Percentiles rank a stretch among this genome's conserved stretches.
These are phyloP conservation scores for Ganoderma sp. DNA, from an alignment of 1,284 basidiomycete species.

Conservation along the genomic window DNA sequence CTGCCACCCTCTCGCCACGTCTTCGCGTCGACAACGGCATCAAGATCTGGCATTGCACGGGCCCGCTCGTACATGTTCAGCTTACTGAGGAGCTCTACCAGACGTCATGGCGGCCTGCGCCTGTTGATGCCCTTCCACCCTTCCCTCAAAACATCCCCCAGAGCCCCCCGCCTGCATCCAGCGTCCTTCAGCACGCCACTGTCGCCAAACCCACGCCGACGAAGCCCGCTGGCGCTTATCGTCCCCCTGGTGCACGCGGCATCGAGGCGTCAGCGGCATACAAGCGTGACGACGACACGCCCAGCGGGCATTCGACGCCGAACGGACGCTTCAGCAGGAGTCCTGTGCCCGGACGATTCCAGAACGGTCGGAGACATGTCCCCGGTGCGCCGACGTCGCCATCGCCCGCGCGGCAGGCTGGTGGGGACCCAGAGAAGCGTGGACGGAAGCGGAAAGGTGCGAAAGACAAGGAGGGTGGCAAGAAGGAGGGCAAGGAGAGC, in stretches of 20 bases:
- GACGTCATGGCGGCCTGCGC: constrained; percentile 81
- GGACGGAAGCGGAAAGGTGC: constrained; percentile 60
- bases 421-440: constrained; percentile 48
- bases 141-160: constrained; percentile 80
- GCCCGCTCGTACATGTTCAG: constrained; percentile 83
- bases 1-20: constrained; percentile 92
- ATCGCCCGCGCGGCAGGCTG: constrained; percentile 50
- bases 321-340: constrained; percentile 64
- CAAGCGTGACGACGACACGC: constrained; percentile 82
- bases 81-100: constrained; percentile 88
- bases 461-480: constrained; percentile 48
- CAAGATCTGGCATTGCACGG: constrained; percentile 94
- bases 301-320: constrained; percentile 65
- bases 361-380: constrained; percentile 55
- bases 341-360: constrained; percentile 56
- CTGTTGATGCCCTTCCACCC: constrained; percentile 64
- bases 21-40: constrained; percentile 97
- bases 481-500: constrained; percentile 20
- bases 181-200: constrained; percentile 52
- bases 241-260: constrained; percentile 92
- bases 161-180: constrained; percentile 74
- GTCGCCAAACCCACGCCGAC: constrained; percentile 52
- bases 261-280: constrained; percentile 84
- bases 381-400: constrained; percentile 69
- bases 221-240: constrained; percentile 83